Base-by-base conservation (phyloP, 345 rosid species). In the Hibiscus syriacus region DNA sequence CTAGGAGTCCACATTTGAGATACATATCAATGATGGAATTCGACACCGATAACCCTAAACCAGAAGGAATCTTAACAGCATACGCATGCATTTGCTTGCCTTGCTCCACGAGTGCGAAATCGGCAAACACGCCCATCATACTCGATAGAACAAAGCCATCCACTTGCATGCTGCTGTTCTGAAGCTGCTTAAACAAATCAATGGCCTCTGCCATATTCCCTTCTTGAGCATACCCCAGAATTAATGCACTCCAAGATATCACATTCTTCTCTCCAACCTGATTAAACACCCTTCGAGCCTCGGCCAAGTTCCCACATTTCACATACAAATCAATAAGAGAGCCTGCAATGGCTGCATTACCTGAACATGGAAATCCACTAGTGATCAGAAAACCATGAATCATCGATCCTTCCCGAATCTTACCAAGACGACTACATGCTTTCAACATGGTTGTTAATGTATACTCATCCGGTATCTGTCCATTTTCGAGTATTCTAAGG, bases 1-100 rank as follows among this genome's bases (percentile, higher is more conserved):
- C 86, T 1, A 84, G 73, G 32, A 81, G 59, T 56, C 97, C 99
- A 64, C 91, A 89, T 66, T 91, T 94, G 67, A 93, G 87, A 74
- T 93, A 93, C 98, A 93, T 86, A 70, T 93, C 97, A 57, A 93
- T 73, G 46, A 84, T 56, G 2, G 96, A 86, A 74, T 90, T 93
- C 68, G 65, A 56, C 23, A 86, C 96, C 12, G 97, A 85, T 68
- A 77, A 76, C 72, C 85, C 87, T 64, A 48, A 76, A 55, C 97
- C 92, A 49, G 82, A 78, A 14, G 88, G 87, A 27, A 90, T 72
- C 80, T 93, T 93, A 53, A 74, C 62, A 7, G 79, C 68, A 43
- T 79, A 87, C 6, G 86, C 92, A 55, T 90, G 98, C 80, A 87
- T 81, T 78, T 91, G 98, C 84, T 76, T 87, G 57, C 96, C 96